A percentile compares a stretch with the other conserved stretches of the same genome.
These are phyloP conservation scores for Dendrobium huoshanense DNA, from an alignment of 106 monocot species.

Conservation along the genomic window DNA sequence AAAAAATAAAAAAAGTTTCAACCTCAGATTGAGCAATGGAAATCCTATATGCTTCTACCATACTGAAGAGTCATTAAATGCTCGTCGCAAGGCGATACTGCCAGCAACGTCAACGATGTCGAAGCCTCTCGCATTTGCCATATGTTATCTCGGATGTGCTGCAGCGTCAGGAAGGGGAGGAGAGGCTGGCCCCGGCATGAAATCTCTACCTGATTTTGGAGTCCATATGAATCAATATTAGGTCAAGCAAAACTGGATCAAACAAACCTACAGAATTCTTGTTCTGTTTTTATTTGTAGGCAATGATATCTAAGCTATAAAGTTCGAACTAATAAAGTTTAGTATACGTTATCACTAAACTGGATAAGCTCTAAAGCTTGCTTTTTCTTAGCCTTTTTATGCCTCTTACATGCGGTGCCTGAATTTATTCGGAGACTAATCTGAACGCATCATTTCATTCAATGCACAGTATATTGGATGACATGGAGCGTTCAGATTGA, in stretches of 20 bases:
- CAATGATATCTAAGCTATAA: not conserved
- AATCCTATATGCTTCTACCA: conserved; percentile 36
- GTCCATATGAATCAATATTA: not conserved
- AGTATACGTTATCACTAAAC: too few relatives aligned
- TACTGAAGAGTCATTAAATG: conserved; percentile 61
- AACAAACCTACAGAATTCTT: not conserved
- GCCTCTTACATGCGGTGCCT: too few relatives aligned
- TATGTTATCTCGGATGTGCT: conserved; percentile 64
- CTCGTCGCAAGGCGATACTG: conserved; percentile 17
- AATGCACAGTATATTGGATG: too few relatives aligned
- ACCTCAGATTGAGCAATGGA: not conserved
- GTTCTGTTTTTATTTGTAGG: not conserved
- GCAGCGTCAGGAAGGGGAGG: conserved; percentile 47
- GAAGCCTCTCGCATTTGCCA: conserved; percentile 37
- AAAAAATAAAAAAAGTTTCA: not conserved
- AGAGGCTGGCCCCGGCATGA: conserved; percentile 69
- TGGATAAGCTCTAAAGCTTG: too few relatives aligned
- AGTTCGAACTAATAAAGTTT: not conserved
- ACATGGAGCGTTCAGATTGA: too few relatives aligned
- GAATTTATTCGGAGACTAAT: too few relatives aligned
- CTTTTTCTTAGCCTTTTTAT: too few relatives aligned
- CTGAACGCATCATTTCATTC: fast-evolving
- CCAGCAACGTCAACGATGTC: conserved; percentile 1
- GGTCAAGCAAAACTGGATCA: not conserved
- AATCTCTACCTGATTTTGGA: conserved; percentile 40